These are phyloP conservation scores for Fusarium albosuccineum DNA, from an alignment of 2,329 filamentous ascomycete genomes.

Conservation along the genomic window DNA sequence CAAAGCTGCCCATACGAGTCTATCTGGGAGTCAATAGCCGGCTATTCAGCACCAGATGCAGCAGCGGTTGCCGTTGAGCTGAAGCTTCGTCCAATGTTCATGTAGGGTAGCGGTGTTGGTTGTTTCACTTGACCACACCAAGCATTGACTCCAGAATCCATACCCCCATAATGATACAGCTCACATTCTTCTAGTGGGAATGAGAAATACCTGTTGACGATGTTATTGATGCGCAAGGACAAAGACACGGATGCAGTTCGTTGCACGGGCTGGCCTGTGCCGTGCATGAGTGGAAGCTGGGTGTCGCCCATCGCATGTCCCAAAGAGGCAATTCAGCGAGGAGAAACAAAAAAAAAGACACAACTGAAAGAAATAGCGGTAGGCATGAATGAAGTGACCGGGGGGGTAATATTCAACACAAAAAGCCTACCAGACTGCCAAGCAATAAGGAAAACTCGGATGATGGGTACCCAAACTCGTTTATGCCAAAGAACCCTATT, in stretches of 20 bases:
- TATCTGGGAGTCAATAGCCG: neutral
- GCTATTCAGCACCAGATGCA: conserved; percentile 1
- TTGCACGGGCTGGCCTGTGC: conserved; percentile 7
- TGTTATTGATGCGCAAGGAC: conserved; percentile 1
- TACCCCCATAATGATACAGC: neutral
- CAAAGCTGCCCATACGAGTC: neutral
- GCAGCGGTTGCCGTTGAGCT: conserved; percentile 1
- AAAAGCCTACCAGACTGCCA: too few relatives aligned
- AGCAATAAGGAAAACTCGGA: too few relatives aligned
- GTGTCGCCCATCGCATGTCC: neutral
- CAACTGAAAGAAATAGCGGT: conserved; percentile 8
- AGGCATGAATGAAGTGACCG: neutral
- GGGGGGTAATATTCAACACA: too few relatives aligned
- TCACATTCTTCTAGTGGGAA: conserved; percentile 7
- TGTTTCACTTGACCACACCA: neutral
- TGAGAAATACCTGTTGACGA: conserved; percentile 8
- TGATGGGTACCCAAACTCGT: too few relatives aligned
- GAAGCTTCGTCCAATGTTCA: neutral
- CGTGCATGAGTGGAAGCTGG: neutral
- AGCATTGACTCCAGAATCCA: neutral
- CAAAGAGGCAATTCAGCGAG: conserved; percentile 10
- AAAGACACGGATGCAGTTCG: conserved; percentile 25
- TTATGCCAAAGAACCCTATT: too few relatives aligned
- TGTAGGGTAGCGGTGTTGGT: neutral
- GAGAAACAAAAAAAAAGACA: conserved; percentile 4